These are phyloP conservation scores for Phytopythium vexans DNA, from an alignment of 352 stramenopile species.

Conservation along the genomic window DNA sequence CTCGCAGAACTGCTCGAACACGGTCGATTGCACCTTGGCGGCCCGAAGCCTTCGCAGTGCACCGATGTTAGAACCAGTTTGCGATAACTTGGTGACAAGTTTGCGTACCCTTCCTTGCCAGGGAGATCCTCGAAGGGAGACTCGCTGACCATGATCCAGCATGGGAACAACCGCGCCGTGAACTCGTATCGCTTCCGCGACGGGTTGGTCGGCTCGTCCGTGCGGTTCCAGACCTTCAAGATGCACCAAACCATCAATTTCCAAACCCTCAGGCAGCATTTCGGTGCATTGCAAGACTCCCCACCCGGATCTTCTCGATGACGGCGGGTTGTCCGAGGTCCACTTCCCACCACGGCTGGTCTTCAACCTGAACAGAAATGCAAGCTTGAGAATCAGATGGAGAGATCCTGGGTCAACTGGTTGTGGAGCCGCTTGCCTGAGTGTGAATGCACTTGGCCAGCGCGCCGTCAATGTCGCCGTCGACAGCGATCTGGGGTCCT, in stretches of 20 bases:
- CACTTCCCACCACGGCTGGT: constrained; percentile 93
- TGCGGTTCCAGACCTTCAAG: constrained; percentile 85
- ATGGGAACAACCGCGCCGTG: constrained; percentile 84
- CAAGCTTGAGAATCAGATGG: background rate
- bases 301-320: constrained; percentile 74
- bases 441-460: constrained; percentile 85
- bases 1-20: constrained; percentile 75
- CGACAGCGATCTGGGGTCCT: constrained; percentile 75
- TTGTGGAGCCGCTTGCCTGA: constrained; percentile 39
- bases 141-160: constrained; percentile 91
- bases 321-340: constrained; percentile 80
- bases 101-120: constrained; percentile 63
- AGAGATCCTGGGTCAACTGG: constrained; percentile 1
- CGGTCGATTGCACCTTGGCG: constrained; percentile 73
- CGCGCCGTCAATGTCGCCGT: constrained; percentile 67
- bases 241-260: background rate
- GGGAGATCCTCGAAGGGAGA: constrained; percentile 80
- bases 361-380: constrained; percentile 55
- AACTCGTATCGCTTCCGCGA: constrained; percentile 73
- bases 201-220: constrained; percentile 83
- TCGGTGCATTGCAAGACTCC: background rate
- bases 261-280: background rate
- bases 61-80: background rate
- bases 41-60: constrained; percentile 52
- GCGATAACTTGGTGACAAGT: background rate